Conservation (phyloP, 306 rosid genomes). For the Medicago ruthenica region DNA sequence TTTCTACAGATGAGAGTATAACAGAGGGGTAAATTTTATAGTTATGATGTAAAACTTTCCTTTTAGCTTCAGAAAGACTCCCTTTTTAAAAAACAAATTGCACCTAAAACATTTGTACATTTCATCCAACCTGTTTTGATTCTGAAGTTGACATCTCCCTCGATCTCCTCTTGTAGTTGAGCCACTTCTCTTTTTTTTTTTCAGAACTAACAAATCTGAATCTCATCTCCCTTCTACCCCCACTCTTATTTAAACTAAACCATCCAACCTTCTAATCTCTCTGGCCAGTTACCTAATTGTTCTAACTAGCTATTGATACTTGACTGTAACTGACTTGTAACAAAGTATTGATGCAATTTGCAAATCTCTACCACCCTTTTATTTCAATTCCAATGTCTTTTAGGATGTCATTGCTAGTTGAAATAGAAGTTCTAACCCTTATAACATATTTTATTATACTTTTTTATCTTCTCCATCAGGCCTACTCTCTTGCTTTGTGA, state of each 20-base stretch:
- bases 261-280: not conserved
- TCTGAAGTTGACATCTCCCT: not conserved
- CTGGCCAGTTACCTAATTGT: not conserved
- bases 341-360: not conserved
- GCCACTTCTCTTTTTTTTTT: not conserved
- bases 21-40: not conserved
- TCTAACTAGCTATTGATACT: not conserved
- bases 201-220: not conserved
- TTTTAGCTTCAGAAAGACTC: not conserved
- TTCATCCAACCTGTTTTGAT: not conserved
- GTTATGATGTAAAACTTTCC: not conserved
- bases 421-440: not conserved
- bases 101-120: not conserved
- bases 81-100: not conserved
- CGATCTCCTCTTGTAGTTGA: not conserved
- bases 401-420: too few relatives aligned
- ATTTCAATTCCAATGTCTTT: too few relatives aligned
- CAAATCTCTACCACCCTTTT: not conserved
- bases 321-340: not conserved
- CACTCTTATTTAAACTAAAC: not conserved
- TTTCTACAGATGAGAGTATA: slow-evolving; percentile 1
- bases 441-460: slow-evolving; percentile 12
- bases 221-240: not conserved
- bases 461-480: slow-evolving; percentile 13
- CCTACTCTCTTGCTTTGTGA: not conserved